Percentiles rank a stretch among this genome's conserved stretches.
These are phyloP conservation scores for Hygrophoropsis aurantiaca DNA, from an alignment of 768 basidiomycete genomes.

Conservation along the genomic window DNA sequence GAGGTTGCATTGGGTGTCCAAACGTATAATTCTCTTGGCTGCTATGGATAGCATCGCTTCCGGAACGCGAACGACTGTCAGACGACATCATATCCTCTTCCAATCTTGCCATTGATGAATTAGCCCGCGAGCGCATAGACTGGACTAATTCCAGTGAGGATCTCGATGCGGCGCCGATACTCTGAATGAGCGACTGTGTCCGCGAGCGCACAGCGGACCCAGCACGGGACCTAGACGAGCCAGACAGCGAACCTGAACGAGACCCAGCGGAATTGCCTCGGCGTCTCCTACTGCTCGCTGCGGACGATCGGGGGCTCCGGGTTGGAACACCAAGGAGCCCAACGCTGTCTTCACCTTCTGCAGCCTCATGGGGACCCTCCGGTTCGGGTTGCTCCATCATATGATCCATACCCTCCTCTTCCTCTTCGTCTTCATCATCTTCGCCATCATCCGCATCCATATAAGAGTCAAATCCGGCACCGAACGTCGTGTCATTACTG, in stretches of 20 bases:
- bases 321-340: constrained; percentile 53
- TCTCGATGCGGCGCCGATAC: constrained; percentile 58
- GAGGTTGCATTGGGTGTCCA: constrained; percentile 32
- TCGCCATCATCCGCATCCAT: constrained; percentile 23
- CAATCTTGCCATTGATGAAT: constrained; percentile 70
- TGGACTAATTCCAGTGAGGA: constrained; percentile 61
- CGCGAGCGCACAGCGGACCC: constrained; percentile 60
- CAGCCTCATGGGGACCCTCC: constrained; percentile 56
- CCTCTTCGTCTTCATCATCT: constrained; percentile 30
- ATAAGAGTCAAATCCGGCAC: constrained; percentile 29
- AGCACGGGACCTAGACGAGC: constrained; percentile 40
- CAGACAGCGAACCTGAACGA: constrained; percentile 19
- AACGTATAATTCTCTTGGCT: constrained; percentile 75
- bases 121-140: constrained; percentile 50
- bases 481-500: constrained; percentile 26
- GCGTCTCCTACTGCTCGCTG: constrained; percentile 32
- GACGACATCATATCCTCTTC: constrained; percentile 50
- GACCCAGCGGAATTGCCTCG: constrained; percentile 38
- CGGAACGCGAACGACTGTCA: constrained; percentile 37
- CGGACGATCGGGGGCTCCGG: constrained; percentile 49
- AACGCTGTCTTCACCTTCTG: constrained; percentile 62
- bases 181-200: constrained; percentile 67
- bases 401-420: constrained; percentile 31
- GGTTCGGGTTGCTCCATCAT: constrained; percentile 46
- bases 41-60: constrained; percentile 48